Base-by-base conservation (phyloP, 73 alveolate species). In the Uronychia setigera region DNA sequence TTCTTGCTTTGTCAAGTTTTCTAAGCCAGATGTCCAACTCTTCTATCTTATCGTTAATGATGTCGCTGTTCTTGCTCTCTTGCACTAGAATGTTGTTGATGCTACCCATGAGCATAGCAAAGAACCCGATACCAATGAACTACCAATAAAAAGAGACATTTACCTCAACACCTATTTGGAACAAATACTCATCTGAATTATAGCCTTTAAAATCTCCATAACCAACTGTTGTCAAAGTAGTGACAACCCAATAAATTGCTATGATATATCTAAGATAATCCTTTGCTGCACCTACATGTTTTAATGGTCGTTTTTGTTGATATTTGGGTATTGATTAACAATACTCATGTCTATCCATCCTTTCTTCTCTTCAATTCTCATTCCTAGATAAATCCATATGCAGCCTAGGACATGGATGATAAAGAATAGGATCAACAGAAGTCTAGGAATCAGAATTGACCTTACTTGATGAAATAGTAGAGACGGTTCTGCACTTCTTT, bases 151-250 rank as follows among this genome's bases (percentile, higher is more conserved):
- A 0, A 78, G 59, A 0, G 57, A 11, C 31, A 57, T 26, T 28
- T 80, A 60, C 78, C 75, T 90, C 95, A 11, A 90, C 92, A 0
- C 83, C 92, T 80, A 90, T 90, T 35, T 84, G 67, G 81, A 85
- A 90, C 29, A 90, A 5, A 60, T 85, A 90, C 32, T 90, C 95
- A 35, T 84, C 32, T 32, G 60, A 31, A n/a, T 86, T 90, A 76
- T 60, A 79, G 32, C 95, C 95, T 74, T 79, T 80, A 77, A 90
- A 85, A 84, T 90, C 95, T 1, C 95, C 95, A 58, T 90, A 90
- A 5, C 95, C 95, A 35, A 90, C 95, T 26, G 95, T 90, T 13
- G 95, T 85, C 31, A 90, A 76, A 32, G 92, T 90, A 19, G 92
- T 85, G 80, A 90, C 86, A 58, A 90, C 82, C 76, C 80, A 90